phyloP scores from a whole-genome alignment of 192 early-diverging fungal species.

The Geranomyces variabilis region DNA sequence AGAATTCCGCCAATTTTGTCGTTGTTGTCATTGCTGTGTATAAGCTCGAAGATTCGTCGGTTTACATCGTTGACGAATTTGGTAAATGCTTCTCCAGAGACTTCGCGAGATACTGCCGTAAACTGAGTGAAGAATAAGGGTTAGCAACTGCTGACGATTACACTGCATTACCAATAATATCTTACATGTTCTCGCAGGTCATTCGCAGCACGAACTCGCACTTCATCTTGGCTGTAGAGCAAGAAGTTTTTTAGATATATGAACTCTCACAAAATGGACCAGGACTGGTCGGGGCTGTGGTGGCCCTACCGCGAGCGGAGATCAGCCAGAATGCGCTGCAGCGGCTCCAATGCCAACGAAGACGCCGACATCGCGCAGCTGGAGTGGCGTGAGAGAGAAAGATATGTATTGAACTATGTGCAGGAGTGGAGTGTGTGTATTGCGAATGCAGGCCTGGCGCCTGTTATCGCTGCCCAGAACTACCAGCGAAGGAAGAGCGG shows the following conservation, averaged over 20 bases:
- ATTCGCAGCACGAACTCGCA: slow-evolving; percentile 57
- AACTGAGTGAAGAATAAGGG: slow-evolving; percentile 41
- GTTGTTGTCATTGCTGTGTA: slow-evolving; percentile 71
- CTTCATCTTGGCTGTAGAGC: slow-evolving; percentile 62
- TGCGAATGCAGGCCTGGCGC: too few relatives aligned
- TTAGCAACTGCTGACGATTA: background rate
- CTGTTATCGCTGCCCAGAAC: too few relatives aligned
- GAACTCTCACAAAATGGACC: too few relatives aligned
- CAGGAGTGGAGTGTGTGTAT: too few relatives aligned
- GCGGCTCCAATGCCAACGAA: background rate
- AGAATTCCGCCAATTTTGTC: slow-evolving; percentile 82
- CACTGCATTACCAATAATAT: background rate
- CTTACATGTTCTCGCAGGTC: slow-evolving; percentile 69
- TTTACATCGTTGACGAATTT: slow-evolving; percentile 82
- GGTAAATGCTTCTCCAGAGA: slow-evolving; percentile 71
- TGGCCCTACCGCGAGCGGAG: background rate
- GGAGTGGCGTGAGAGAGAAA: too few relatives aligned
- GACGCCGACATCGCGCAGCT: background rate
- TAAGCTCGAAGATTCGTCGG: slow-evolving; percentile 76
- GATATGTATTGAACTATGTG: too few relatives aligned
- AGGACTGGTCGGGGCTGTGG: too few relatives aligned
- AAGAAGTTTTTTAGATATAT: too few relatives aligned
- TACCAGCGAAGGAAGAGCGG: too few relatives aligned
- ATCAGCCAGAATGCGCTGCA: background rate
- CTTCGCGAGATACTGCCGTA: slow-evolving; percentile 60